Conservation (phyloP, 2,329 filamentous ascomycete species). For the Periconia digitata region DNA sequence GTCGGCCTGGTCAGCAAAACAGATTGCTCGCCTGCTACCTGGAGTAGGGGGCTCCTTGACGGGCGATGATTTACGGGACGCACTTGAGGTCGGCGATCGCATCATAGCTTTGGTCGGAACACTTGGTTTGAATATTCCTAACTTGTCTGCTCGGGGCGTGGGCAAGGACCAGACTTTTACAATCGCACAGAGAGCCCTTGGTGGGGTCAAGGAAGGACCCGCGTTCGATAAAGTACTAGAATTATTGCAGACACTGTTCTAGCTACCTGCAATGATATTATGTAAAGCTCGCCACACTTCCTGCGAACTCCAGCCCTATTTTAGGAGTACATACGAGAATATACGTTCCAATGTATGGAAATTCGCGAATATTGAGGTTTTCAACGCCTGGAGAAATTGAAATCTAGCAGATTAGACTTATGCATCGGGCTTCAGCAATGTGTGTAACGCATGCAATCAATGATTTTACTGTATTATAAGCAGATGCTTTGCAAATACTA, state of each 20-base stretch:
- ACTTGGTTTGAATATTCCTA: not conserved
- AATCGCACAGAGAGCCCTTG: slow-evolving; percentile 5
- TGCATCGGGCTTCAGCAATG: too few species aligned
- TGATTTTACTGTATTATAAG: not conserved
- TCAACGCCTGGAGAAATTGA: too few species aligned
- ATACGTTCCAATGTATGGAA: too few species aligned
- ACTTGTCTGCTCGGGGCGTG: slow-evolving; percentile 2
- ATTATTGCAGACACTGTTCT: slow-evolving; percentile 1
- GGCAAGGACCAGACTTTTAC: slow-evolving; percentile 2
- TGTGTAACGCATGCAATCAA: too few species aligned
- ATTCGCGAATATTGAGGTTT: too few species aligned
- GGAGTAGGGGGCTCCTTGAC: not conserved
- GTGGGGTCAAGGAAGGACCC: slow-evolving; percentile 1
- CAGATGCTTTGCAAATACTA: not conserved
- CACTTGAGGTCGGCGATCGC: slow-evolving; percentile 3
- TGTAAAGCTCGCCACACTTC: too few species aligned
- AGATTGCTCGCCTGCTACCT: slow-evolving; percentile 4
- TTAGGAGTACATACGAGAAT: too few species aligned
- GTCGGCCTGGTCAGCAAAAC: not conserved
- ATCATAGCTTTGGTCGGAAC: slow-evolving; percentile 3
- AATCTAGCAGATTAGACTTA: too few species aligned
- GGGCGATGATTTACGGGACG: slow-evolving; percentile 2
- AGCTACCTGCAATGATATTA: not conserved
- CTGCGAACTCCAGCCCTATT: too few species aligned
- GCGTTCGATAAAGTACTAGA: slow-evolving; percentile 1